Base-by-base conservation (phyloP, 106 monocot genomes). In the Allium cepa region DNA sequence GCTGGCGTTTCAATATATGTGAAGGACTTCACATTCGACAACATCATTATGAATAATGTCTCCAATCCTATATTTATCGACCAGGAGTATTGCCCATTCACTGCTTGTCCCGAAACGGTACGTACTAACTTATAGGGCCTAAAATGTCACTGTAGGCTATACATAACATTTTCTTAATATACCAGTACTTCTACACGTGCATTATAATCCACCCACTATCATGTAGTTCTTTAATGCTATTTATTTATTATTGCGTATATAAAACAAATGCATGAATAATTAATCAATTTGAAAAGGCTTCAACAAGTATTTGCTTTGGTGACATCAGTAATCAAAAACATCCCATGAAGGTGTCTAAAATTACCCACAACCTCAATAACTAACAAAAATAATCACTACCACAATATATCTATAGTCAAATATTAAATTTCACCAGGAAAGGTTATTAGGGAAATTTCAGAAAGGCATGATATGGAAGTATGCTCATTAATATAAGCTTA, bases 1-100 rank as follows among this genome's bases (percentile, higher is more conserved):
- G 49, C 3, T 12, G 46, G 15, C 1, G 71, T 61, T 0, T 49
- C 61, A 6, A 50, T 46, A 12, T 45, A 11, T 2, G 47, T 49
- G 6, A 9, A 11, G 1, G 16, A 76, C 15, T 17, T 81, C 18
- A 47, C 22, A 2, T 81, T 72, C 28, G 62, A 81, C 8, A 22
- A 76, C 60, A 57, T 81, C 13, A 57, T 50, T 0, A 81, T 76
- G 75, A 10, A 56, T 2, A 68, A 76, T 47, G 76, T 81, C 10
- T 28, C 22, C 17, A 81, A 76, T 28, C 80, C 75, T 1, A 81
- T 81, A 22, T 63, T 76, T 60, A 81, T 81, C 7, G 76, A 81
- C 18, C 76, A 76, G 26, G 52, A 56, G 46, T 76, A 81, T 27
- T 81, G 76, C 61, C 80, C 80, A 5, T 68, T 50, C 1, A 12